Percentiles rank a stretch among this genome's conserved stretches.
phyloP scores from a whole-genome alignment of 768 basidiomycete species.

The Tricholoma sp. region DNA sequence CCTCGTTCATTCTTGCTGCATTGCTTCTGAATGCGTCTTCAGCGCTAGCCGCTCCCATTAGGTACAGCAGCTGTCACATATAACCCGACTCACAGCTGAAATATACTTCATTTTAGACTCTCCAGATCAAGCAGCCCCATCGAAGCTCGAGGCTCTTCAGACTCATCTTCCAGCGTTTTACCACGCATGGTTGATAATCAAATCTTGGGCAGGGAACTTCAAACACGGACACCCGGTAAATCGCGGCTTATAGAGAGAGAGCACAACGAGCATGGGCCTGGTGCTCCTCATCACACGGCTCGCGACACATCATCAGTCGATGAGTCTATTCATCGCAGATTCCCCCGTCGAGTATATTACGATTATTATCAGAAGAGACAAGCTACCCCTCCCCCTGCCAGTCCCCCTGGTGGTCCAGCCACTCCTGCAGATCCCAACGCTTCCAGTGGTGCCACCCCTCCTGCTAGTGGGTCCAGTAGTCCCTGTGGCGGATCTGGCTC shows the following conservation, averaged over 20 bases:
- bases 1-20: constrained; percentile 30
- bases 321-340: constrained; percentile 7
- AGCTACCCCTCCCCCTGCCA: neutral
- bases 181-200: constrained; percentile 25
- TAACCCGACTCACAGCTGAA: neutral
- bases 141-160: constrained; percentile 20
- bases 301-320: constrained; percentile 12
- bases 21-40: constrained; percentile 34
- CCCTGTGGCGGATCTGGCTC: neutral
- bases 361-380: neutral
- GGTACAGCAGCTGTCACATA: constrained; percentile 15
- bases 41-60: constrained; percentile 33
- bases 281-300: constrained; percentile 16
- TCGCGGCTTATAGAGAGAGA: constrained; percentile 17
- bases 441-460: neutral
- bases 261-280: constrained; percentile 16
- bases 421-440: neutral
- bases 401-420: neutral
- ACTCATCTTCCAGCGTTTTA: constrained; percentile 18
- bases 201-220: constrained; percentile 15
- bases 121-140: constrained; percentile 20
- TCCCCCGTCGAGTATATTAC: constrained; percentile 10
- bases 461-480: neutral
- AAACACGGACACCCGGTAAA: constrained; percentile 18
- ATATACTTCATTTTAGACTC: constrained; percentile 17